Evolutionary conservation across 768 basidiomycete genomes (phyloP), one percentile per base, ranked within the genome.

Genomic region (Lyophyllum semitale): DNA sequence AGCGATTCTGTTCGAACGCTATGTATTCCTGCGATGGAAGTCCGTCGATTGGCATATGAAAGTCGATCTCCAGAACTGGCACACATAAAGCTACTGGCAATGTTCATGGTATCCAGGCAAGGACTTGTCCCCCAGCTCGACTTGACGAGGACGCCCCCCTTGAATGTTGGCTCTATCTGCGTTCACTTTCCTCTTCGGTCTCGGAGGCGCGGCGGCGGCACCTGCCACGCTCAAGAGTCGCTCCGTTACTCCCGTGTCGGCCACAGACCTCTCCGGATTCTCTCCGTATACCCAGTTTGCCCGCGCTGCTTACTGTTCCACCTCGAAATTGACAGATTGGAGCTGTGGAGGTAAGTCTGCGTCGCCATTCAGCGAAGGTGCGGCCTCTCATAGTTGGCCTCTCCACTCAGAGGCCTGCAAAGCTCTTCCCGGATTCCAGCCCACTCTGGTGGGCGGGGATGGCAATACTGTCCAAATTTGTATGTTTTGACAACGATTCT

Each of bases 241-340:
- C 35, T 46, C 60, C 6, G 60, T 62, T 8, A 65, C 68, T 7
- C 50, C 63, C 6, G 26, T 73, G 4, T 69, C 77, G 0, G 12
- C 71, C 0, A 43, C 63, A 0, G 66, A 75, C 47, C 63, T 82
- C 40, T 51, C 71, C 11, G 66, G 55, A n/a, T 71, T 80, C 25
- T 68, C 71, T 0, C 81, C 82, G 8, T 84, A 72, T 49, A 74
- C 79, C 0, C 71, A 81, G 63, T 80, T 85, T 63, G 80, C 84
- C 22, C 71, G 80, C 26, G 84, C 82, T 1, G 78, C 83, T 15
- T 84, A 85, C 63, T 84, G 84, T 57, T 37, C 71, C 4, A 68
- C 76, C 1, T 64, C 58, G 55, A 68, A 63, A 42, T 55, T 79
- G 17, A 60, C 63, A 17, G 69, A 58, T 26, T 83, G 80, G 79